Evolutionary conservation across 2,329 filamentous ascomycete species (phyloP), one percentile per base, ranked within the genome.

Genomic region (Alternaria hordeiaustralica): DNA sequence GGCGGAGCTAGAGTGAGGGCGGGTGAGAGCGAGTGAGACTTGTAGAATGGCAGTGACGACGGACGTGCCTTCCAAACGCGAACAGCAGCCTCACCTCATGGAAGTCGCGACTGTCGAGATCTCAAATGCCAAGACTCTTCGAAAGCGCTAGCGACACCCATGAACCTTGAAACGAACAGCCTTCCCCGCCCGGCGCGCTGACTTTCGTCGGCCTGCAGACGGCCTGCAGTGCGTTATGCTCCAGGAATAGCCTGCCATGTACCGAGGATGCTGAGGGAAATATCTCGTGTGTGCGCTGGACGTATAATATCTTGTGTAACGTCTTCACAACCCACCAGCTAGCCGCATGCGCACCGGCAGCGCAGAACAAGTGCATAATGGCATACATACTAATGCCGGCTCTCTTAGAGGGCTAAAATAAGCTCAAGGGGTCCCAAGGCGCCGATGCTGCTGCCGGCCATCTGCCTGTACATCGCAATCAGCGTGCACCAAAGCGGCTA

Each of bases 401-500:
- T 46, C 25, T 15, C 41, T n/a, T 8, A 10, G 46, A 46, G 20
- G 26, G 28, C 44, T 41, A 57, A 49, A 41, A 18, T 50, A 57
- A 57, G 44, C 28, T 41, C 55, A 41, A 57, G 55, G 55, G 55
- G 55, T 57, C 47, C 54, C 41, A 18, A 30, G 25, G 55, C 55
- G 56, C 56, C 51, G 43, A 54, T 60, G 58, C 58, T 56, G 58
- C 58, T 60, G 58, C 58, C 43, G 54, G 54, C 43, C 54, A 56
- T 56, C 43, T 45, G 44, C 43, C 18, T 46, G 60, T 63, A 44
- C 43, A 60, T 63, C 60, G 44, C 56, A 63, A 63, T 63, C 55
- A 61, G 46, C n/a, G 20, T 36, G 49, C n/a, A 30, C 63, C 33
- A 55, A 58, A 49, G 21, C 58, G 53, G 62, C 51, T 66, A 66